A percentile compares a stretch with the other conserved stretches of the same genome.
phyloP scores from a whole-genome alignment of 2,329 filamentous ascomycete genomes.

The Colletotrichum tropicicola region DNA sequence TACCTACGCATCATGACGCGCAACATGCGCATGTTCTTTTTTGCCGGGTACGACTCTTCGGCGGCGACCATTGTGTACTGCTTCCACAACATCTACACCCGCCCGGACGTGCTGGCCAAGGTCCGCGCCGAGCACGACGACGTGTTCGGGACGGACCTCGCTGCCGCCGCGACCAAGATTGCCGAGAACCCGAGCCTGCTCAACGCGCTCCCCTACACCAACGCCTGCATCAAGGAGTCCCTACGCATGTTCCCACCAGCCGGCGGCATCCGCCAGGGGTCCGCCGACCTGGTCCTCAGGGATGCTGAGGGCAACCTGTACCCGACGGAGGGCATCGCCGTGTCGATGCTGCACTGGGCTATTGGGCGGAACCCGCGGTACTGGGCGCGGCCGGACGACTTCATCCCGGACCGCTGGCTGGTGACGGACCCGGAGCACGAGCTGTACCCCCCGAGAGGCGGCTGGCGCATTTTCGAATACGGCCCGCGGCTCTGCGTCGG shows the following conservation, averaged over 20 bases:
- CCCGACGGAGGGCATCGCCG: conserved; percentile 52
- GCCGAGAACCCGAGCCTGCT: conserved; percentile 52
- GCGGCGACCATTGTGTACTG: conserved; percentile 41
- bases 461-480: conserved; percentile 60
- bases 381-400: conserved; percentile 54
- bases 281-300: conserved; percentile 46
- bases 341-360: conserved; percentile 48
- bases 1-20: conserved; percentile 39
- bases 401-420: conserved; percentile 58
- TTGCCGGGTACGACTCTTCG: conserved; percentile 50
- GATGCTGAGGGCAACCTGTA: conserved; percentile 53
- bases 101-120: conserved; percentile 38
- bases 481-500: conserved; percentile 60
- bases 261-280: conserved; percentile 50
- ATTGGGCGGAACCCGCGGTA: conserved; percentile 48
- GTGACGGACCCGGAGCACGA: conserved; percentile 20
- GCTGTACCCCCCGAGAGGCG: conserved; percentile 40
- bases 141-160: conserved; percentile 50
- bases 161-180: conserved; percentile 1
- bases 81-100: conserved; percentile 39
- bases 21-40: conserved; percentile 46
- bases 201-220: conserved; percentile 61
- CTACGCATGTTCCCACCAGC: conserved; percentile 63
- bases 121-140: conserved; percentile 56
- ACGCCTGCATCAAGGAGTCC: conserved; percentile 63